Conservation (phyloP, 1,139 yeast genomes). For the Saccharomyces hybrid region DNA sequence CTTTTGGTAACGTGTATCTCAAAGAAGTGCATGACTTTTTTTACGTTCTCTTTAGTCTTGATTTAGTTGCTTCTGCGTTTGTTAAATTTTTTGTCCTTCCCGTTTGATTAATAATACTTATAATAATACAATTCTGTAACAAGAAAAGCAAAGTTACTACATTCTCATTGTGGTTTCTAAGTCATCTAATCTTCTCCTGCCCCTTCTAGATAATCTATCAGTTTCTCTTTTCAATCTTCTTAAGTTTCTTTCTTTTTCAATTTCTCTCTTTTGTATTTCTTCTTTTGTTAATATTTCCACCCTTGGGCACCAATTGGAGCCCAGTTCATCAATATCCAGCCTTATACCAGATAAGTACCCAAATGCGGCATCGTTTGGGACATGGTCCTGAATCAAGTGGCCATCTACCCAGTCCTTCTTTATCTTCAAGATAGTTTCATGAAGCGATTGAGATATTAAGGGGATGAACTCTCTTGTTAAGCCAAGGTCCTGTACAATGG, state of each 20-base stretch:
- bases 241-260: slow-evolving; percentile 86
- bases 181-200: slow-evolving; percentile 52
- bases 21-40: not conserved
- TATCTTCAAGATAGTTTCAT: slow-evolving; percentile 68
- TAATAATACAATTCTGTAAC: not conserved
- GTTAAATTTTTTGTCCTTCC: not conserved
- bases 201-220: slow-evolving; percentile 39
- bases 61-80: not conserved
- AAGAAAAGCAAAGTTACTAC: slow-evolving; percentile 2
- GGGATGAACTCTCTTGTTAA: slow-evolving; percentile 79
- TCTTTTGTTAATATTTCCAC: slow-evolving; percentile 82
- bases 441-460: slow-evolving; percentile 81
- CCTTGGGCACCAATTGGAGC: slow-evolving; percentile 84
- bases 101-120: not conserved
- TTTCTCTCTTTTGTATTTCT: slow-evolving; percentile 91
- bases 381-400: slow-evolving; percentile 45
- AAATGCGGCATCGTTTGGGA: slow-evolving; percentile 51
- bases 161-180: slow-evolving; percentile 36
- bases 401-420: slow-evolving; percentile 88
- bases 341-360: slow-evolving; percentile 60
- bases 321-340: slow-evolving; percentile 49
- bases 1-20: not conserved
- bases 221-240: slow-evolving; percentile 90
- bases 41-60: not conserved
- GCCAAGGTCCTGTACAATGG: slow-evolving; percentile 80